A percentile compares a stretch with the other conserved stretches of the same genome.
phyloP scores from a whole-genome alignment of 805 yeast species.

The Metschnikowia bowlesiae region DNA sequence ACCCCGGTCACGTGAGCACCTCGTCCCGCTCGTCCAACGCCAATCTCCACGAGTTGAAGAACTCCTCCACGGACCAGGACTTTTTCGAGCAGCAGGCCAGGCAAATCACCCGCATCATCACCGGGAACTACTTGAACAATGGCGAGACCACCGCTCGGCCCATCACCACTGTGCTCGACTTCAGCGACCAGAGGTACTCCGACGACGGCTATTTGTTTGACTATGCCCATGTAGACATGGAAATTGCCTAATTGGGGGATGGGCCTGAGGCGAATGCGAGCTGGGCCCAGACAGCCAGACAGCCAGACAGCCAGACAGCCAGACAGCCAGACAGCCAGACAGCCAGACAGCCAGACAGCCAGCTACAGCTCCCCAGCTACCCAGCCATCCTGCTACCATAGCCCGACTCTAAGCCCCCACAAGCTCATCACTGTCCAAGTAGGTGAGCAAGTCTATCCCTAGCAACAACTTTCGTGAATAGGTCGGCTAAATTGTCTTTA shows the following conservation, averaged over 20 bases:
- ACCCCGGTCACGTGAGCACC: constrained; percentile 36
- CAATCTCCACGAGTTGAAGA: constrained; percentile 8
- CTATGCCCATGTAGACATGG: constrained; percentile 10
- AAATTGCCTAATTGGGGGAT: neutral
- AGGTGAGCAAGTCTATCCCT: too few relatives aligned
- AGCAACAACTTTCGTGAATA: too few relatives aligned
- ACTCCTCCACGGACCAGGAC: constrained; percentile 36
- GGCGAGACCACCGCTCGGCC: constrained; percentile 16
- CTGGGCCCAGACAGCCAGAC: too few relatives aligned
- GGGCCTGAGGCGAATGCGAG: too few relatives aligned
- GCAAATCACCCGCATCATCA: constrained; percentile 38
- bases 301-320: too few relatives aligned
- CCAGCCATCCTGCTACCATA: too few relatives aligned
- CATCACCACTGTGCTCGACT: constrained; percentile 10
- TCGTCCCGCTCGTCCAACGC: constrained; percentile 19
- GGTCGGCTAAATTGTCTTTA: too few relatives aligned
- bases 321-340: too few relatives aligned
- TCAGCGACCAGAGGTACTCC: constrained; percentile 9
- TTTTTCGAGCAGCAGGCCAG: constrained; percentile 51
- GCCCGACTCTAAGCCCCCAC: neutral
- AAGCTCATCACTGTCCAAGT: too few relatives aligned
- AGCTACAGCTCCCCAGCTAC: too few relatives aligned
- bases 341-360: too few relatives aligned
- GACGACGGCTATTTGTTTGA: constrained; percentile 14
- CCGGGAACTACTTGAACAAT: constrained; percentile 13